Conservation (phyloP, 2,329 filamentous ascomycete genomes). For the Huntiella bhutanensis region DNA sequence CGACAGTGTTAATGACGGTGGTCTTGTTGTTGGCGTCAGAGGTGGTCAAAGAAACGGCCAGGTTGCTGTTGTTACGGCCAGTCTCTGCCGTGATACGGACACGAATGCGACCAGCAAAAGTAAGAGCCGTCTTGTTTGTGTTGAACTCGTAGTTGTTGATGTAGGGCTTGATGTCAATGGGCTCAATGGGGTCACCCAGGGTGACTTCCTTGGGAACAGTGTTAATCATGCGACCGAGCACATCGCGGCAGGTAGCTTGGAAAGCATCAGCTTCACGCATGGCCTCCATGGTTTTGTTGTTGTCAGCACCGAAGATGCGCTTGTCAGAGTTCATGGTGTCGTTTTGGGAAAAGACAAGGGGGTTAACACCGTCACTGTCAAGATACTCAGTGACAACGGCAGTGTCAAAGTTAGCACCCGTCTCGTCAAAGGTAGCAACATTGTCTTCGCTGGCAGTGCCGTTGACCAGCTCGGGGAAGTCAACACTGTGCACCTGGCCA, state of each 20-base stretch:
- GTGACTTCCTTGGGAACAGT: slow-evolving; percentile 17
- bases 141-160: slow-evolving; percentile 16
- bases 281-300: slow-evolving; percentile 24
- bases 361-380: slow-evolving; percentile 22
- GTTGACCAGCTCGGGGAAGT: slow-evolving; percentile 16
- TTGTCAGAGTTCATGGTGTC: slow-evolving; percentile 23
- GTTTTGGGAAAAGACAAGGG: slow-evolving; percentile 23
- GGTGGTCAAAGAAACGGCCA: slow-evolving; percentile 14
- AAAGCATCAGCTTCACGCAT: slow-evolving; percentile 22
- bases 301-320: slow-evolving; percentile 25
- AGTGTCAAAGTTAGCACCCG: slow-evolving; percentile 25
- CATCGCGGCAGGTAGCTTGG: slow-evolving; percentile 16
- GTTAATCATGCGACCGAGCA: slow-evolving; percentile 21
- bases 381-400: slow-evolving; percentile 26
- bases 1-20: background rate
- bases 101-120: slow-evolving; percentile 16
- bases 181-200: slow-evolving; percentile 16
- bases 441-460: slow-evolving; percentile 20
- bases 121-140: slow-evolving; percentile 13
- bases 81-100: slow-evolving; percentile 12
- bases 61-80: slow-evolving; percentile 13
- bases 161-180: slow-evolving; percentile 19
- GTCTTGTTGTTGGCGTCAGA: slow-evolving; percentile 13
- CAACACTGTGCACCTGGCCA: slow-evolving; percentile 25
- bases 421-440: slow-evolving; percentile 20